Base-by-base conservation (phyloP, 192 early-diverging fungal genomes). In the Coemansia sp. region DNA sequence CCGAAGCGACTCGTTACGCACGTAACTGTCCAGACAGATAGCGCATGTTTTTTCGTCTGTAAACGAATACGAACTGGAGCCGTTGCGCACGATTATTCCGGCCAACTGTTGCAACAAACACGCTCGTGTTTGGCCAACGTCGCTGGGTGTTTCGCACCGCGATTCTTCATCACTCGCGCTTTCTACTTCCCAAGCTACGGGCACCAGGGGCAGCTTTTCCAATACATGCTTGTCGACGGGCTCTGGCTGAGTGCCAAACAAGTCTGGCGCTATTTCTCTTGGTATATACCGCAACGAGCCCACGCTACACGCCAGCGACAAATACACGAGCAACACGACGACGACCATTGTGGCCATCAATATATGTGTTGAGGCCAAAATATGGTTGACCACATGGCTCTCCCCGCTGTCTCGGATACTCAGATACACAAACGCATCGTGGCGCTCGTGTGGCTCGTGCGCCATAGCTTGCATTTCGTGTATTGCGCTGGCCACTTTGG, bases 21-120 rank as follows among this genome's bases (percentile, higher is more conserved):
- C 84, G 65, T 93, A 94, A 8, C 73, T 63, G 51, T 76, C 73
- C 16, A 94, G 64, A 63, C 92, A 92, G 51, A 94, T 94, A 19
- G 89, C 89, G 69, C 92, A 94, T 8, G 83, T 73, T 0, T 76
- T 74, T 43, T 92, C 90, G 23, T 89, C 85, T 1, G 74, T 74
- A 41, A 74, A 80, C 58, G 71, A 74, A 37, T 80, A 80, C 8
- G 71, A 70, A 7, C 68, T 60, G 16, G n/a, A 38, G 23, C 77
- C 77, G 20, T 53, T 51, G 4, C 56, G 61, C 57, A 65, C 71
- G 50, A 80, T 80, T 2, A 80, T 74, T 9, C 55, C 64, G 9
- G 71, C 77, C 19, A 80, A 51, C 20, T 71, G 68, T 51, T 61
- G 71, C 61, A 64, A 68, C 32, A 80, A 45, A 0, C 49, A 37